A percentile compares a stretch with the other conserved stretches of the same genome.
phyloP scores from a whole-genome alignment of 2,329 filamentous ascomycete species.

The Volutella citrinella region DNA sequence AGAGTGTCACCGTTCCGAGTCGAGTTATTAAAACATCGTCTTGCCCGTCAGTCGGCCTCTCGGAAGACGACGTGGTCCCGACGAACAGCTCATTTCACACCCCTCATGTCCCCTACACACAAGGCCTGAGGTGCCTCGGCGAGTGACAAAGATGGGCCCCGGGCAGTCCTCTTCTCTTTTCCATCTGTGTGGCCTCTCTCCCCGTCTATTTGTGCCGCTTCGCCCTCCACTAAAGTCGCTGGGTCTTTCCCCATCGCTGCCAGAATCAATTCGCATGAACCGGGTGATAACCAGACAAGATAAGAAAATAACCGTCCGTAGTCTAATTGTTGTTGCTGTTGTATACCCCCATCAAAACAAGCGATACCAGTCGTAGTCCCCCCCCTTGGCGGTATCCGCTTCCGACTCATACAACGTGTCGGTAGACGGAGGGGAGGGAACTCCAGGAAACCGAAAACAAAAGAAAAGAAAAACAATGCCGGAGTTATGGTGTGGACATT shows the following conservation, averaged over 20 bases:
- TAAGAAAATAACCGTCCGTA: conserved; percentile 24
- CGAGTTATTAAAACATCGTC: too few species aligned
- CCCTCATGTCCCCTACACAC: too few species aligned
- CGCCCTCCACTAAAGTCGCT: conserved; percentile 7
- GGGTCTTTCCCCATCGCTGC: conserved; percentile 15
- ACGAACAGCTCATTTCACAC: too few species aligned
- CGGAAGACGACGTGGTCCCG: too few species aligned
- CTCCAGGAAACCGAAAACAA: conserved; percentile 9
- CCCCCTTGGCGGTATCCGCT: too few species aligned
- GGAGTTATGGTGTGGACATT: conserved; percentile 14
- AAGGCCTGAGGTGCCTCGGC: too few species aligned
- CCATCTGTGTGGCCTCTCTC: conserved; percentile 6
- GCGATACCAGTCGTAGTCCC: conserved; percentile 26
- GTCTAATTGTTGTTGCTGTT: conserved; percentile 29
- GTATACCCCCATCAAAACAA: conserved; percentile 20
- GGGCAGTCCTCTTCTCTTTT: conserved; percentile 7
- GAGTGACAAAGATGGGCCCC: too few species aligned
- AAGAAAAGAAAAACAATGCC: conserved; percentile 16
- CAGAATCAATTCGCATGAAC: conserved; percentile 19
- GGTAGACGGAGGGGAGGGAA: conserved; percentile 9
- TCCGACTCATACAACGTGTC: too few species aligned
- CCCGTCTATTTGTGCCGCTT: conserved; percentile 13
- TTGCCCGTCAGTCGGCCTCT: too few species aligned
- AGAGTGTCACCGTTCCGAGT: too few species aligned
- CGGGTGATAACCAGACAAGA: conserved; percentile 23